These are phyloP conservation scores for Tylopilus sp. DNA, from an alignment of 1,284 basidiomycete species.

Conservation along the genomic window DNA sequence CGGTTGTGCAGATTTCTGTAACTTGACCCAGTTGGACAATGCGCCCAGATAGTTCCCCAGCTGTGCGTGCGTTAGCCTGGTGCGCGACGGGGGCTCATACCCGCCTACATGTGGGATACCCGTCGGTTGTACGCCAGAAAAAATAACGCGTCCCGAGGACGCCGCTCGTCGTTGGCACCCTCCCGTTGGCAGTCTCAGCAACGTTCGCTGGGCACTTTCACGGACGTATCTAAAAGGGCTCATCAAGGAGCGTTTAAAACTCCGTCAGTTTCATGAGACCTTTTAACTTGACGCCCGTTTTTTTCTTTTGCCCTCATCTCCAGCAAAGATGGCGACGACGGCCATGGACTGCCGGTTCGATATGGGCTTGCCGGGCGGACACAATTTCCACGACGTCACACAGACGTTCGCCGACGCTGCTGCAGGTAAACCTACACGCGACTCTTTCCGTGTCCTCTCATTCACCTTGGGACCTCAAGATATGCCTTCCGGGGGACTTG, in stretches of 20 bases:
- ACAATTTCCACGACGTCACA: slow-evolving; percentile 59
- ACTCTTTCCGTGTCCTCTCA: slow-evolving; percentile 10
- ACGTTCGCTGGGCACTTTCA: slow-evolving; percentile 1
- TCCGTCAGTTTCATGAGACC: slow-evolving; percentile 21
- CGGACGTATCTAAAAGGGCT: slow-evolving; percentile 5
- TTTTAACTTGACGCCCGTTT: slow-evolving; percentile 4
- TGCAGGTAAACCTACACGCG: slow-evolving; percentile 39
- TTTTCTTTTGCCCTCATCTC: background rate
- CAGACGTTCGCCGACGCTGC: slow-evolving; percentile 53
- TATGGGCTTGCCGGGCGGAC: slow-evolving; percentile 47
- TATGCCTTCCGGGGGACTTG: slow-evolving; percentile 59
- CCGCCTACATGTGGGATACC: slow-evolving; percentile 77
- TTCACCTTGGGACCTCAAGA: slow-evolving; percentile 40
- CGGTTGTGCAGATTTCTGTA: slow-evolving; percentile 57
- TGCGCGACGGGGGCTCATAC: background rate
- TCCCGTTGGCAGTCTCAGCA: slow-evolving; percentile 4
- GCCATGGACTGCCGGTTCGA: slow-evolving; percentile 20
- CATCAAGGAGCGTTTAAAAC: slow-evolving; percentile 28
- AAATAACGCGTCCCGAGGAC: slow-evolving; percentile 43
- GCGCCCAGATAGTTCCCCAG: slow-evolving; percentile 94
- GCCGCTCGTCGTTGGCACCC: slow-evolving; percentile 3
- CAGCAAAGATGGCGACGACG: slow-evolving; percentile 6
- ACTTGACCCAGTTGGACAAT: slow-evolving; percentile 80
- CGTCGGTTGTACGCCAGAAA: slow-evolving; percentile 83
- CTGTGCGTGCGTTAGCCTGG: slow-evolving; percentile 39